A percentile compares a stretch with the other conserved stretches of the same genome.
Evolutionary conservation across 202 grass and related monocot species (phyloP).

Genomic region (Musa balbisiana): DNA sequence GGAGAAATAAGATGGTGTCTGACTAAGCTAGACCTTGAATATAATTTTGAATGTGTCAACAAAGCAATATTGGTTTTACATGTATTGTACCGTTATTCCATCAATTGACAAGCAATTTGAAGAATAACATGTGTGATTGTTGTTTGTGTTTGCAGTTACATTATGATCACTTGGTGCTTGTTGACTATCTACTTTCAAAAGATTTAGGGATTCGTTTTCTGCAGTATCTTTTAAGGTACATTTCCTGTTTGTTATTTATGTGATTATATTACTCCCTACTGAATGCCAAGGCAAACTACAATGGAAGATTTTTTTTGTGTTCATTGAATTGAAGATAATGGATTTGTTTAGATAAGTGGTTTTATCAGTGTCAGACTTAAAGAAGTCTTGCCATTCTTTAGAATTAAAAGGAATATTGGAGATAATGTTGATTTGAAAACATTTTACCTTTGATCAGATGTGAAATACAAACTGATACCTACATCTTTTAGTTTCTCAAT

Average conservation of each 20-base stretch:
- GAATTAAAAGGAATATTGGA: too few species aligned
- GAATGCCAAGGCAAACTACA: background rate
- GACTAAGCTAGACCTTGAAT: background rate
- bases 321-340: background rate
- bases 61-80: too few species aligned
- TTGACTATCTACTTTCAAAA: conserved; percentile 96
- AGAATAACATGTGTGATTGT: background rate
- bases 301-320: background rate
- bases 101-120: background rate
- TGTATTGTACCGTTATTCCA: background rate
- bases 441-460: too few species aligned
- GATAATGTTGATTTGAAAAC: too few species aligned
- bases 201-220: conserved; percentile 70
- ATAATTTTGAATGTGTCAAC: background rate
- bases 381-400: too few species aligned
- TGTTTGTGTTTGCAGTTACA: conserved; percentile 48
- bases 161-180: conserved; percentile 89
- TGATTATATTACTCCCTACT: conserved; percentile 6
- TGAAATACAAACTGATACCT: too few species aligned
- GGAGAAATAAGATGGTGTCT: background rate
- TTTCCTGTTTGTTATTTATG: conserved; percentile 14
- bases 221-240: conserved; percentile 78
- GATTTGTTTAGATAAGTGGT: too few species aligned
- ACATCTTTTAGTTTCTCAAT: too few species aligned
- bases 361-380: too few species aligned